Evolutionary conservation across 768 basidiomycete genomes (phyloP).

Genomic region (Leucocoprinus leucothites): DNA sequence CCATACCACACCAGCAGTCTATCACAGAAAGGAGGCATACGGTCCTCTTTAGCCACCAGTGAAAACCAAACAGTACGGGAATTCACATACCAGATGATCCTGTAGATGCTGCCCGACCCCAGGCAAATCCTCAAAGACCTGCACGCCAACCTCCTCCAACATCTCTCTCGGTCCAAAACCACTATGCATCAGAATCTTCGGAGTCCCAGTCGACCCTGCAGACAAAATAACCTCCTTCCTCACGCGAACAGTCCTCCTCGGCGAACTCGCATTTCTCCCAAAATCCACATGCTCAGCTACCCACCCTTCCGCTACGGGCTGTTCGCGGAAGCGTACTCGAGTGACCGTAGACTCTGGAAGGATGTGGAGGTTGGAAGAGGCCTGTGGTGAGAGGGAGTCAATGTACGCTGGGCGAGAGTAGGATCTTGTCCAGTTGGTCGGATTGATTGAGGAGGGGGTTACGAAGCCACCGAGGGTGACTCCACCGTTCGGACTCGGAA

Average conservation of each 20-base stretch:
- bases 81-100: constrained; percentile 46
- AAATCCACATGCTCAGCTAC: constrained; percentile 38
- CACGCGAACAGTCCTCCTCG: constrained; percentile 45
- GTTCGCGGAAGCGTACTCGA: constrained; percentile 41
- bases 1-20: constrained; percentile 28
- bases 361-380: constrained; percentile 59
- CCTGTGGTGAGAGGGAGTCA: constrained; percentile 49
- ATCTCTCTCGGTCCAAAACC: constrained; percentile 52
- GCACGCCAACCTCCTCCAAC: constrained; percentile 38
- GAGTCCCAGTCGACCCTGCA: constrained; percentile 47
- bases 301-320: constrained; percentile 33
- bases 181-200: constrained; percentile 48
- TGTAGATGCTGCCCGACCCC: constrained; percentile 57
- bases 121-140: constrained; percentile 37
- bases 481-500: constrained; percentile 43
- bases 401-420: constrained; percentile 68
- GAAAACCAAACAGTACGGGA: no score
- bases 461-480: constrained; percentile 49
- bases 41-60: no score
- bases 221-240: constrained; percentile 48
- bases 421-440: constrained; percentile 58
- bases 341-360: constrained; percentile 55
- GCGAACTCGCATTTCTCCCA: constrained; percentile 29
- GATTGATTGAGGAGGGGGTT: constrained; percentile 59
- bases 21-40: background rate